Evolutionary conservation across 257 asterid species (phyloP).

Genomic region (Solanum piurae): DNA sequence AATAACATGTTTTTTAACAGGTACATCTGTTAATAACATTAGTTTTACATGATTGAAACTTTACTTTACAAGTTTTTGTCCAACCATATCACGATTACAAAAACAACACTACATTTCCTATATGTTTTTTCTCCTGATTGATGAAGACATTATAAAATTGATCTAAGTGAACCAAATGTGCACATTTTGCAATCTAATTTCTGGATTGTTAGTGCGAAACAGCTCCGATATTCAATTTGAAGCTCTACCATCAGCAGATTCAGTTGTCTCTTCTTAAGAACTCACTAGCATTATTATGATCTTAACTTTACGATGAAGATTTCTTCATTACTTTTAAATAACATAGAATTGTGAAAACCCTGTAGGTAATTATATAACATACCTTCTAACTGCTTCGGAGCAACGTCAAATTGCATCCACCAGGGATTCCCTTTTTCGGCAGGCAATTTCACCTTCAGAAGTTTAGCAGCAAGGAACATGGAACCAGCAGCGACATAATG

Average conservation of each 20-base stretch:
- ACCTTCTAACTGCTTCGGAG: constrained; percentile 45
- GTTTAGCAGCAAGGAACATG: constrained; percentile 42
- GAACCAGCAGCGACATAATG: constrained; percentile 57
- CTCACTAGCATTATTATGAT: not conserved
- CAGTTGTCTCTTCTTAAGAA: not conserved
- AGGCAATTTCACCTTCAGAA: constrained; percentile 39
- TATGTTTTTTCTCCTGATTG: not conserved
- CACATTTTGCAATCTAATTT: not conserved
- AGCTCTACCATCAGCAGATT: not conserved
- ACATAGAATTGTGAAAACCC: not conserved
- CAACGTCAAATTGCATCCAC: constrained; percentile 68
- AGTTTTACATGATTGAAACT: not conserved
- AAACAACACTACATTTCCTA: not conserved
- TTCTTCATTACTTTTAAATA: not conserved
- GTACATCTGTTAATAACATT: not conserved
- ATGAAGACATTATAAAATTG: not conserved
- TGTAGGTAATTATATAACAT: not conserved
- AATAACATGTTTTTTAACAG: not conserved
- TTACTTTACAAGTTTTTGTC: not conserved
- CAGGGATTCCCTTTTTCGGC: constrained; percentile 30
- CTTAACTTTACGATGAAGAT: not conserved
- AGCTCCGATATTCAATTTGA: not conserved
- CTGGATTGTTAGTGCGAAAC: not conserved
- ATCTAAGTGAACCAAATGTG: not conserved
- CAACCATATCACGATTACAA: not conserved